phyloP scores from a whole-genome alignment of 371 early-diverging fungal genomes.

The Lichtheimia ramosa region DNA sequence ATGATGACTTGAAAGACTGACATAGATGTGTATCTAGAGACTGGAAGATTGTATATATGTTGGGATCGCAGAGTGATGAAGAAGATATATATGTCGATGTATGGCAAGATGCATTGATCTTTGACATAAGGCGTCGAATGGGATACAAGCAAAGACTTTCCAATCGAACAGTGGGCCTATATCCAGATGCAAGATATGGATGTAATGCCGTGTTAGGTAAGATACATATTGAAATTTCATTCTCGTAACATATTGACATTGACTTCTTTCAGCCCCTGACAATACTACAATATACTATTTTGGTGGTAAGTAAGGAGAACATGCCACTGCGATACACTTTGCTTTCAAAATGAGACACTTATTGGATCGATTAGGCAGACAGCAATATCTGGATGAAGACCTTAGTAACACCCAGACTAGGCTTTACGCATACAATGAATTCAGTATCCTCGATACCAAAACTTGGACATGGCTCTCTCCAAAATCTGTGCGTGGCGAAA shows the following conservation, averaged over 20 bases:
- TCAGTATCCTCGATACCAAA: background rate
- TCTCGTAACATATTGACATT: no score
- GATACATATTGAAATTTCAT: background rate
- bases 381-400: background rate
- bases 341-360: background rate
- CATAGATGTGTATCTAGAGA: background rate
- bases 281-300: slow-evolving; percentile 1
- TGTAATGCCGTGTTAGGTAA: background rate
- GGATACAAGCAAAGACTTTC: background rate
- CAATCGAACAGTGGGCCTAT: no score
- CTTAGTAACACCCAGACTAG: background rate
- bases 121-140: background rate
- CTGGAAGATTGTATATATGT: background rate
- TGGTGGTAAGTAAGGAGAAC: background rate
- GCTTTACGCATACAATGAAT: background rate
- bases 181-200: background rate
- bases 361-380: background rate
- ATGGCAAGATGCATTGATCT: background rate
- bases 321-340: background rate
- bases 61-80: background rate
- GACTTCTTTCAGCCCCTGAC: background rate
- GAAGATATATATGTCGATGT: background rate
- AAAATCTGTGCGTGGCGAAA: background rate
- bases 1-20: no score
- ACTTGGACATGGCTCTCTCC: background rate